Evolutionary conservation across 306 rosid species (phyloP), one percentile per base, ranked within the genome.

Genomic region (Vigna hirtella): DNA sequence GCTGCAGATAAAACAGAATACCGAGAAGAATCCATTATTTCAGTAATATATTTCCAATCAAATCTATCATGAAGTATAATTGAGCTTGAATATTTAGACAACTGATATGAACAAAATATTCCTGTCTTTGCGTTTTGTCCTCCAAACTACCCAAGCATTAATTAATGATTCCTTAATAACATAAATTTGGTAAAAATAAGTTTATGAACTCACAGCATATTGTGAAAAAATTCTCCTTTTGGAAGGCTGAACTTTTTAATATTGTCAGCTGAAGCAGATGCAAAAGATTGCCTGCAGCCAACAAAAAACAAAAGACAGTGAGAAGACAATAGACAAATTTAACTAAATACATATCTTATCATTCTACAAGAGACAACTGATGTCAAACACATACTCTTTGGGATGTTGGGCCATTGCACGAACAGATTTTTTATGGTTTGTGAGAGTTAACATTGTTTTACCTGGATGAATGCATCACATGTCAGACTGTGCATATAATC

Each of bases 241-340:
- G 99, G 98, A 70, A 96, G 98, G 88, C 36, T 91, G 78, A 93
- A 96, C 84, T 96, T 96, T 87, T 96, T 96, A 71, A 93, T 90
- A 85, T 96, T 96, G 87, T 96, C 99, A 67, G 99, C 99, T 12
- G 99, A 96, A 56, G 99, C 99, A 78, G 99, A 96, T 71, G 99
- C 98, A 80, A 96, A 96, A 86, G 91, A 78, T 72, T 93, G 83
- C 90, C 99, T 96, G 84, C 32, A 85, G 73, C 18, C 58, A 74
- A 61, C 28, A 48, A 73, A 42, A 77, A 69, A 30, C 17, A 72
- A 76, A 51, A 30, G 34, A 7, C 47, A 56, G 79, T 50, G 70
- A 67, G 72, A 78, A 26, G 61, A 43, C 34, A 58, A 32, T 78
- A 65, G 5, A 53, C 55, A 77, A 61, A 45, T 63, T 38, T 20